These are phyloP conservation scores for Hydnomerulius pinastri DNA, from an alignment of 768 basidiomycete genomes.

Conservation along the genomic window DNA sequence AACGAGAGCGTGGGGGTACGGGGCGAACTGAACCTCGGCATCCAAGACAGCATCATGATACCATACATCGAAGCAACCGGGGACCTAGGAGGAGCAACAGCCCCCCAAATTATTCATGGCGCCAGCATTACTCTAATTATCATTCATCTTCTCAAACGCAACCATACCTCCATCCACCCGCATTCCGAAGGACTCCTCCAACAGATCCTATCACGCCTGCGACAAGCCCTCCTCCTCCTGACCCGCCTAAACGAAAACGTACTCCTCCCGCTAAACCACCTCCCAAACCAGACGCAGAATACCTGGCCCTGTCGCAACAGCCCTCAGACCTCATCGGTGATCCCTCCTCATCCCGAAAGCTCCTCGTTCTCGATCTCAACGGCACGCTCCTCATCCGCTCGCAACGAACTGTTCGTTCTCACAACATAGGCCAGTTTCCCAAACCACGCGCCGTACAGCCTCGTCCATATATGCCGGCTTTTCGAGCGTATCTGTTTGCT, in stretches of 20 bases:
- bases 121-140: conserved; percentile 9
- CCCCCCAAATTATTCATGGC: conserved; percentile 3
- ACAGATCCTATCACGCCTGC: background rate
- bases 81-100: conserved; percentile 8
- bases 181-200: conserved; percentile 10
- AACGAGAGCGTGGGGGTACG: conserved; percentile 3
- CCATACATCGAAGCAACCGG: conserved; percentile 4
- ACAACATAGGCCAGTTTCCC: conserved; percentile 2
- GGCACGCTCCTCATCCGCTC: conserved; percentile 71
- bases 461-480: conserved; percentile 66
- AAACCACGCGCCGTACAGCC: conserved; percentile 48
- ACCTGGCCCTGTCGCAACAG: conserved; percentile 35
- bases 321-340: conserved; percentile 29
- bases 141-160: background rate
- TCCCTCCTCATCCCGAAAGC: conserved; percentile 47
- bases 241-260: background rate
- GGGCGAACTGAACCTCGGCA: conserved; percentile 7
- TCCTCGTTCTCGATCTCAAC: conserved; percentile 68
- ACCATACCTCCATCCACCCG: conserved; percentile 9
- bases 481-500: conserved; percentile 65
- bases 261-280: conserved; percentile 7
- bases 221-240: background rate
- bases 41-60: conserved; percentile 8
- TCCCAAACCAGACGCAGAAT: conserved; percentile 34
- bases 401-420: conserved; percentile 33